Percentiles rank a stretch among this genome's conserved stretches.
phyloP scores from a whole-genome alignment of 179 eudicot genomes.

The Nepenthes alata region DNA sequence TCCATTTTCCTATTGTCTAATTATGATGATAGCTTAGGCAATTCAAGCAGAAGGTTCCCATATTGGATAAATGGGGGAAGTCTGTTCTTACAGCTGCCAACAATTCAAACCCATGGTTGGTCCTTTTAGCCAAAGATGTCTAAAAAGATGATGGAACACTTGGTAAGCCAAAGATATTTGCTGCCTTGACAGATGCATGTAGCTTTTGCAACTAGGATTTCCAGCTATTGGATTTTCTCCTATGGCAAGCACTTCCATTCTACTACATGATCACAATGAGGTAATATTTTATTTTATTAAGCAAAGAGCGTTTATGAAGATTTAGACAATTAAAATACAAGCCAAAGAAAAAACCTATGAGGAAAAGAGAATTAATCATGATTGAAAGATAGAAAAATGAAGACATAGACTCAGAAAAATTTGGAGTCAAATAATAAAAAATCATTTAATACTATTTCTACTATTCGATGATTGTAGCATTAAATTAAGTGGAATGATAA shows the following conservation, averaged over 20 bases:
- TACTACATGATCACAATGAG: slow-evolving; percentile 95
- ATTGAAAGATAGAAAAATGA: no score
- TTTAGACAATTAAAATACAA: no score
- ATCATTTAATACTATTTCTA: no score
- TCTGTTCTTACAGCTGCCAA: slow-evolving; percentile 45
- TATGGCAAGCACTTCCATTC: slow-evolving; percentile 78
- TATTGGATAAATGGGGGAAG: slow-evolving; percentile 52
- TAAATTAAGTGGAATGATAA: no score
- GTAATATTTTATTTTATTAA: slow-evolving; percentile 13
- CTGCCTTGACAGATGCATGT: slow-evolving; percentile 83
- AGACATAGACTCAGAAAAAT: no score
- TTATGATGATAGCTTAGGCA: slow-evolving; percentile 18
- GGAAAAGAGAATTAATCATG: no score
- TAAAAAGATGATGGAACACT: slow-evolving; percentile 44
- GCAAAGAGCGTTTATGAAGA: no score
- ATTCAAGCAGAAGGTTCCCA: slow-evolving; percentile 64
- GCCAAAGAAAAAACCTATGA: no score
- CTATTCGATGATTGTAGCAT: no score
- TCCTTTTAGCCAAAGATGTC: slow-evolving; percentile 56
- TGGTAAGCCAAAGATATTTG: slow-evolving; percentile 67
- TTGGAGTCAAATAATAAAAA: no score
- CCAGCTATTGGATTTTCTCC: slow-evolving; percentile 95
- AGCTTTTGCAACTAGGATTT: slow-evolving; percentile 58
- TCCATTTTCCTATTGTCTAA: neutral
- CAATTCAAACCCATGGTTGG: slow-evolving; percentile 86